Conservation (phyloP, 345 rosid species). For the Pseudoturritis turrita region DNA sequence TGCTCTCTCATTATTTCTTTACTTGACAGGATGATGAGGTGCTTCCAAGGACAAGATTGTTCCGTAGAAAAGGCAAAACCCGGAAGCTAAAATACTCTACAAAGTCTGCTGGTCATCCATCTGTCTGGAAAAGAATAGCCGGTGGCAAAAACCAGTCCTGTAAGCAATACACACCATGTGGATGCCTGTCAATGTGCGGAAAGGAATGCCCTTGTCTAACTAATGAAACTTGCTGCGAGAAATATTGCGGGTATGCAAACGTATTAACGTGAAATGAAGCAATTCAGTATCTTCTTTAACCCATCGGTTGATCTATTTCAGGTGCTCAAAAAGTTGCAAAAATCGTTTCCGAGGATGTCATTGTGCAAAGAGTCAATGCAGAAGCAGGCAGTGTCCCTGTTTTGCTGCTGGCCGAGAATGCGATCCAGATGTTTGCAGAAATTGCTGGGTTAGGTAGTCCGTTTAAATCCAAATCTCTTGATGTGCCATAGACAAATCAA, state of each 20-base stretch:
- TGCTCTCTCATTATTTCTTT: background rate
- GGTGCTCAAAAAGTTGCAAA: slow-evolving; percentile 97
- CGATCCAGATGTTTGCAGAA: slow-evolving; percentile 98
- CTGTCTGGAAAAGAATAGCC: slow-evolving; percentile 93
- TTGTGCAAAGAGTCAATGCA: slow-evolving; percentile 98
- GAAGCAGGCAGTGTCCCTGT: slow-evolving; percentile 98
- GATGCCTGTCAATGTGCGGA: slow-evolving; percentile 89
- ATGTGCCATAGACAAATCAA: background rate
- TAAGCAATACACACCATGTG: slow-evolving; percentile 94
- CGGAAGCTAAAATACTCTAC: slow-evolving; percentile 89
- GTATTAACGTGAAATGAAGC: slow-evolving; percentile 4
- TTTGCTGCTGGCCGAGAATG: slow-evolving; percentile 99
- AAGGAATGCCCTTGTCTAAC: slow-evolving; percentile 82
- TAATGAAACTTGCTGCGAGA: slow-evolving; percentile 94
- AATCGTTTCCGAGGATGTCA: slow-evolving; percentile 98
- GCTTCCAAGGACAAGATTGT: slow-evolving; percentile 65
- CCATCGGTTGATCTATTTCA: slow-evolving; percentile 29
- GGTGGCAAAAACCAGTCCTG: slow-evolving; percentile 87
- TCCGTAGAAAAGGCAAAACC: slow-evolving; percentile 85
- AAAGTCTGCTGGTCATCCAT: slow-evolving; percentile 98
- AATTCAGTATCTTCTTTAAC: background rate
- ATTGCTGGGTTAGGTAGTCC: slow-evolving; percentile 93
- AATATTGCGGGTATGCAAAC: slow-evolving; percentile 87
- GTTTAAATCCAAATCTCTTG: slow-evolving; percentile 4
- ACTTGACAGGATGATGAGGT: slow-evolving; percentile 68